phyloP scores from a whole-genome alignment of 768 basidiomycete species.

The Lactifluus volemus region DNA sequence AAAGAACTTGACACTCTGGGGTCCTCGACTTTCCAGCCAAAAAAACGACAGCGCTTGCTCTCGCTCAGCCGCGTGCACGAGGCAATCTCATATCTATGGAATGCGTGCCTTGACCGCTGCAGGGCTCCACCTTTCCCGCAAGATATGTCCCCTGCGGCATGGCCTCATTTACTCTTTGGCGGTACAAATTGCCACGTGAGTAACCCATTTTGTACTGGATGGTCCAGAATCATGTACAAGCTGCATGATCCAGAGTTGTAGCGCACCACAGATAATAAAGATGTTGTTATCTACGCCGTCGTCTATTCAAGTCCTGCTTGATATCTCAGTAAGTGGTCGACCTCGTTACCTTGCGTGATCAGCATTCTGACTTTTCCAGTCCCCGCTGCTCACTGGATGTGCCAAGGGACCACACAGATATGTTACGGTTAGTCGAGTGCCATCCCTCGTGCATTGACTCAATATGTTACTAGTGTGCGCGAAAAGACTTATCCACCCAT shows the following conservation, averaged over 20 bases:
- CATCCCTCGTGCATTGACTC: neutral
- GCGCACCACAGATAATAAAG: constrained; percentile 11
- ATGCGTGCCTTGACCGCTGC: neutral
- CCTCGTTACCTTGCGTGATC: neutral
- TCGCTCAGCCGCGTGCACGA: constrained; percentile 25
- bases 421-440: neutral
- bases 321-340: neutral
- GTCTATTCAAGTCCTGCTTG: constrained; percentile 12
- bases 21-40: no score
- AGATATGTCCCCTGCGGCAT: constrained; percentile 12
- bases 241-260: constrained; percentile 1
- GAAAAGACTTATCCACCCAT: neutral
- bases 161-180: constrained; percentile 12
- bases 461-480: neutral
- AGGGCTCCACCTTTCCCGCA: constrained; percentile 3
- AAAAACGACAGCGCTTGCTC: constrained; percentile 17
- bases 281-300: constrained; percentile 13
- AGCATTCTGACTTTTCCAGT: neutral
- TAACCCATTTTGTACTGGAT: neutral
- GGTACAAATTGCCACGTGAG: constrained; percentile 14
- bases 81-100: constrained; percentile 25
- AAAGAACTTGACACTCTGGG: no score
- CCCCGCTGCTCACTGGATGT: neutral
- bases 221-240: neutral
- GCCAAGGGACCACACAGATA: neutral